Evolutionary conservation across 164 flowering plant species (phyloP).

Genomic region (Chloranthus sessilifolius): DNA sequence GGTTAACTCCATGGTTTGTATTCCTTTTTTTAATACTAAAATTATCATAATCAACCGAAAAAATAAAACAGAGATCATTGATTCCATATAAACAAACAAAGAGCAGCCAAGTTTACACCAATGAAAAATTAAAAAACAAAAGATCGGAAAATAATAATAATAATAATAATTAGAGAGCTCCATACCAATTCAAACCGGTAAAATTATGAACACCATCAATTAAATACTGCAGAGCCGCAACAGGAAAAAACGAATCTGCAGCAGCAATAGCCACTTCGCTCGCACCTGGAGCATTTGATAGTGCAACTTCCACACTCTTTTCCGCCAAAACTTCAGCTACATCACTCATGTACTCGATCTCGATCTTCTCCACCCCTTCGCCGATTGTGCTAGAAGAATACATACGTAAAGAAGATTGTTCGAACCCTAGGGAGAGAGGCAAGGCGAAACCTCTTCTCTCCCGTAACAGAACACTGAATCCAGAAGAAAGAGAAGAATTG

Average conservation of each 20-base stretch:
- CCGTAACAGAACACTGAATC: slow-evolving; percentile 22
- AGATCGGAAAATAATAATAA: neutral
- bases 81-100: no score
- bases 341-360: slow-evolving; percentile 35
- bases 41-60: no score
- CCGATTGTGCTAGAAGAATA: slow-evolving; percentile 54
- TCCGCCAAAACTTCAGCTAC: slow-evolving; percentile 49
- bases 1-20: no score
- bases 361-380: slow-evolving; percentile 45
- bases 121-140: neutral
- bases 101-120: no score
- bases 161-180: neutral
- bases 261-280: slow-evolving; percentile 90
- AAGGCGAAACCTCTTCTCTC: slow-evolving; percentile 18
- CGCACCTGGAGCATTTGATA: slow-evolving; percentile 44
- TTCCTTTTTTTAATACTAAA: no score
- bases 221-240: slow-evolving; percentile 70
- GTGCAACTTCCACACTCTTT: slow-evolving; percentile 33
- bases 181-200: slow-evolving; percentile 78
- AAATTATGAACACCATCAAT: slow-evolving; percentile 65
- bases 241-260: slow-evolving; percentile 69
- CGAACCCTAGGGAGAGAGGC: slow-evolving; percentile 20
- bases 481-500: slow-evolving; percentile 11
- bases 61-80: no score
- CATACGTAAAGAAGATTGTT: slow-evolving; percentile 21